Percentiles rank a stretch among this genome's conserved stretches.
Conservation (phyloP, 768 basidiomycete genomes). For the Collybia mongolica region DNA sequence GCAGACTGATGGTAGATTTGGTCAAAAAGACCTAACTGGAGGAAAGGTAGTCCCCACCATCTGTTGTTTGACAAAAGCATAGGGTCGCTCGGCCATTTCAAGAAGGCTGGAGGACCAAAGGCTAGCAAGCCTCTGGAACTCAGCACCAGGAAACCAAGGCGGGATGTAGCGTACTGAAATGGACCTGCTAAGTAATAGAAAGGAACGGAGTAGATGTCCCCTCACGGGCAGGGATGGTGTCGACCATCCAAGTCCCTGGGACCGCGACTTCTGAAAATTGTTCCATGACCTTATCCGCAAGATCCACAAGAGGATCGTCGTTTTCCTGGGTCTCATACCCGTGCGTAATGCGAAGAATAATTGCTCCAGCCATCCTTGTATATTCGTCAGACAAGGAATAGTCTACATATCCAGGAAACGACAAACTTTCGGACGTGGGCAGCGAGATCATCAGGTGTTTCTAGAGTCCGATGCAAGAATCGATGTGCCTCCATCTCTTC, state of each 20-base stretch:
- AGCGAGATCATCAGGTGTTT: conserved; percentile 29
- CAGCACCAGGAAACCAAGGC: conserved; percentile 59
- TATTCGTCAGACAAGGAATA: background rate
- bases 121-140: conserved; percentile 46
- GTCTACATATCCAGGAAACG: background rate
- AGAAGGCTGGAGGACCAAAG: conserved; percentile 40
- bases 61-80: conserved; percentile 40
- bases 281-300: conserved; percentile 35
- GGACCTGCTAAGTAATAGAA: background rate
- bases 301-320: conserved; percentile 36
- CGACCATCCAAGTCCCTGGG: conserved; percentile 46
- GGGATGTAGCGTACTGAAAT: conserved; percentile 43
- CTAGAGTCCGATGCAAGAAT: conserved; percentile 37
- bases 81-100: conserved; percentile 47
- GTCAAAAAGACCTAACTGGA: background rate
- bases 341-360: conserved; percentile 43
- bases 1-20: conserved; percentile 36
- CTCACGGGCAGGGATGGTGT: conserved; percentile 46
- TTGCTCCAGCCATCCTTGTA: conserved; percentile 38
- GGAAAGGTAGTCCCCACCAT: conserved; percentile 28
- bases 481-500: conserved; percentile 37
- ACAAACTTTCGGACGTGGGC: conserved; percentile 37
- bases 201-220: background rate
- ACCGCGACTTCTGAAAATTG: conserved; percentile 38
- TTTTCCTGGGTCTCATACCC: conserved; percentile 39